A percentile compares a stretch with the other conserved stretches of the same genome.
These are phyloP conservation scores for Pseudocercospora vitis DNA, from an alignment of 2,329 filamentous ascomycete species.

Conservation along the genomic window DNA sequence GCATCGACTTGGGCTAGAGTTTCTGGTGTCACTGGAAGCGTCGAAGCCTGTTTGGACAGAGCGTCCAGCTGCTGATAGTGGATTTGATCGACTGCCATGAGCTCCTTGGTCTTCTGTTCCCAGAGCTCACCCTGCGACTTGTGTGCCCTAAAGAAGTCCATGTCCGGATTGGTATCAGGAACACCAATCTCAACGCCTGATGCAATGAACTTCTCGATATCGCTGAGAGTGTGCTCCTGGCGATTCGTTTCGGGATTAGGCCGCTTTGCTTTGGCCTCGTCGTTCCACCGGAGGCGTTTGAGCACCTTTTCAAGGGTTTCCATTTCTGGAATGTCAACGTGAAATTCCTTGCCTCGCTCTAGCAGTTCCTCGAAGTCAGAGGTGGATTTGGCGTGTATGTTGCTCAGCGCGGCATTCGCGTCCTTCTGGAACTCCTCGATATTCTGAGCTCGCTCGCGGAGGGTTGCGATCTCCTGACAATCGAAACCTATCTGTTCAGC, in stretches of 20 bases:
- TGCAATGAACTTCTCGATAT: conserved; percentile 76
- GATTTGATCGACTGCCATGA: conserved; percentile 86
- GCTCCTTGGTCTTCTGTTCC: conserved; percentile 89
- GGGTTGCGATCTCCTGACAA: conserved; percentile 81
- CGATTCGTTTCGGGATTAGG: conserved; percentile 32
- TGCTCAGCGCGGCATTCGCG: conserved; percentile 68
- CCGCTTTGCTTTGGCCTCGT: conserved; percentile 64
- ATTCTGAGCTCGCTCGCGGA: conserved; percentile 80
- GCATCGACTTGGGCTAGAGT: conserved; percentile 82
- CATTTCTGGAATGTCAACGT: conserved; percentile 86
- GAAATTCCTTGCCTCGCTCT: conserved; percentile 85
- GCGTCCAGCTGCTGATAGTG: conserved; percentile 95
- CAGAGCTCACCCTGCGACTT: conserved; percentile 75
- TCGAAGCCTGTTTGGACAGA: conserved; percentile 76
- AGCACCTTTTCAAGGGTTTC: conserved; percentile 77
- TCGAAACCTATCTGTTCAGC: conserved; percentile 90
- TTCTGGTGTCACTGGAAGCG: conserved; percentile 76
- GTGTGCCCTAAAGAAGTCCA: conserved; percentile 74
- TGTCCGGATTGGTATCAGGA: conserved; percentile 74
- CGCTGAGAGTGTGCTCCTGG: conserved; percentile 69
- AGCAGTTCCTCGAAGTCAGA: conserved; percentile 84
- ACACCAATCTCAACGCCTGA: conserved; percentile 77
- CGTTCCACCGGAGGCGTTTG: conserved; percentile 85
- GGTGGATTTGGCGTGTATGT: conserved; percentile 62
- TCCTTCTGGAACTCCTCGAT: conserved; percentile 82